phyloP scores from a whole-genome alignment of 225 moss, liverwort and hornwort species.

The Pseudisothecium myosuroides region DNA sequence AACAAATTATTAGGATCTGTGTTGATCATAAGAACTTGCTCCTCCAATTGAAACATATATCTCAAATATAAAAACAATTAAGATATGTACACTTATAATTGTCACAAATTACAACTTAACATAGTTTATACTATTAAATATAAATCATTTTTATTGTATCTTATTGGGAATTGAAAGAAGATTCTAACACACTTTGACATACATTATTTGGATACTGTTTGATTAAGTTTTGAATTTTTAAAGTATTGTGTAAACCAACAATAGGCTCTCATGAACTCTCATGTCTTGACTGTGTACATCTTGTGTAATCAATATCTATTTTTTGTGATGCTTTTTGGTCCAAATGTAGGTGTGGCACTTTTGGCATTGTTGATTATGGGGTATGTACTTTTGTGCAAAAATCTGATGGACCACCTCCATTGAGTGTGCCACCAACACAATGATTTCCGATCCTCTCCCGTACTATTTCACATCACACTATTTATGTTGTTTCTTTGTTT shows the following conservation, averaged over 20 bases:
- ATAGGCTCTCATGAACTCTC: not conserved
- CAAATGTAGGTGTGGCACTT: not conserved
- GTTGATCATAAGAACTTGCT: not conserved
- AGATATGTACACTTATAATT: fast-evolving
- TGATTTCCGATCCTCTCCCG: not conserved
- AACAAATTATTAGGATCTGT: not conserved
- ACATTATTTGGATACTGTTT: not conserved
- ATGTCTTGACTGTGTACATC: not conserved
- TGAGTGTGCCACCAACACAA: not conserved
- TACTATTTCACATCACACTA: not conserved
- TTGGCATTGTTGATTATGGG: no score
- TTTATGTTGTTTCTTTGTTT: not conserved
- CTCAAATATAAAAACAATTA: not conserved
- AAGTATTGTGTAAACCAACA: not conserved
- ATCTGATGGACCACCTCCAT: not conserved
- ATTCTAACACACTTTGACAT: not conserved
- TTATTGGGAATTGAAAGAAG: not conserved
- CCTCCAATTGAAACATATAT: not conserved
- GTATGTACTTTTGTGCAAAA: not conserved
- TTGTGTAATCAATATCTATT: not conserved
- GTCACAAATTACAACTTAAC: not conserved
- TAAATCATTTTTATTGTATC: not conserved
- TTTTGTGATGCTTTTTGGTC: not conserved
- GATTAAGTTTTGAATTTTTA: not conserved
- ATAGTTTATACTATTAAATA: not conserved